Conservation (phyloP, 2,329 filamentous ascomycete species). For the Alternaria arbusti region DNA sequence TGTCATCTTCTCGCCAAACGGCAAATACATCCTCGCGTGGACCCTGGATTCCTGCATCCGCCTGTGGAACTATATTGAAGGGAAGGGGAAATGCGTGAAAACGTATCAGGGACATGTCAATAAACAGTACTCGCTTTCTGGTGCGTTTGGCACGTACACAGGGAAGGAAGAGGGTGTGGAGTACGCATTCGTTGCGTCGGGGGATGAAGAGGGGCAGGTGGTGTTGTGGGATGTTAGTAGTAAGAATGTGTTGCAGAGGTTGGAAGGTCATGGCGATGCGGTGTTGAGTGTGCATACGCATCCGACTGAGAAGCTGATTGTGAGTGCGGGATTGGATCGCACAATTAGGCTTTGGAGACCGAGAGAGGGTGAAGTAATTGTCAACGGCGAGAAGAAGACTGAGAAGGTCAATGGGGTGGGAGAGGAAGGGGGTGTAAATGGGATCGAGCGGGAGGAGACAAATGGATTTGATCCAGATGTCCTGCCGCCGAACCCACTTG, state of each 20-base stretch:
- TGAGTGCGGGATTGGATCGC: slow-evolving; percentile 67
- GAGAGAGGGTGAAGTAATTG: too few species aligned
- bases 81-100: slow-evolving; percentile 88
- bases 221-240: slow-evolving; percentile 89
- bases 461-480: slow-evolving; percentile 28
- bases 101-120: slow-evolving; percentile 96
- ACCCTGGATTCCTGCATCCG: slow-evolving; percentile 89
- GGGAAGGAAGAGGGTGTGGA: slow-evolving; percentile 20
- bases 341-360: slow-evolving; percentile 65
- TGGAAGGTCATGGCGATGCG: slow-evolving; percentile 63
- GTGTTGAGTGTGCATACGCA: slow-evolving; percentile 68
- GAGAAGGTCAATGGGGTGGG: too few species aligned
- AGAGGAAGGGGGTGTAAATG: too few species aligned
- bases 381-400: too few species aligned
- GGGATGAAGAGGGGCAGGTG: slow-evolving; percentile 85
- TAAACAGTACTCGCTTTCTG: slow-evolving; percentile 80
- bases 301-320: slow-evolving; percentile 60
- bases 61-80: slow-evolving; percentile 93
- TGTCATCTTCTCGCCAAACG: slow-evolving; percentile 93
- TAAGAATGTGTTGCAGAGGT: slow-evolving; percentile 79
- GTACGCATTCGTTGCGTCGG: slow-evolving; percentile 74
- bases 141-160: slow-evolving; percentile 77
- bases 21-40: slow-evolving; percentile 88
- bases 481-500: slow-evolving; percentile 30
- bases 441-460: too few species aligned